A percentile compares a stretch with the other conserved stretches of the same genome.
Conservation (phyloP, 306 rosid genomes). For the Biancaea sappan region DNA sequence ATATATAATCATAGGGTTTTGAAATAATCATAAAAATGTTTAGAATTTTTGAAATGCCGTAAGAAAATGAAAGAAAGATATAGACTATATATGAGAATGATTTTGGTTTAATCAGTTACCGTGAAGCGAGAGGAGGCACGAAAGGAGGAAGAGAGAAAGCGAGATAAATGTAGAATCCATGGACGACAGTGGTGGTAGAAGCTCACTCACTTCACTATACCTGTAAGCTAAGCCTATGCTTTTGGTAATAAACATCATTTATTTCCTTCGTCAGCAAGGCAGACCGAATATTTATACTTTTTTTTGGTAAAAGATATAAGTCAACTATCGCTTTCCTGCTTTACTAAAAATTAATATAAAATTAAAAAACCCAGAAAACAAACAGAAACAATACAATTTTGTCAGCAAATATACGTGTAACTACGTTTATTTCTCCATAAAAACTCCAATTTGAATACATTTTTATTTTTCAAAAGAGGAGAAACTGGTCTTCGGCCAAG, state of each 20-base stretch:
- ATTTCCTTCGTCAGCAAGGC: too few species aligned
- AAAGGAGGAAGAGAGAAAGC: conserved; percentile 35
- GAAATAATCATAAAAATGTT: neutral
- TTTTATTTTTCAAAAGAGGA: too few species aligned
- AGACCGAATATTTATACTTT: neutral
- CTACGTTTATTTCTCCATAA: too few species aligned
- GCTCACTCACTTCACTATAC: neutral
- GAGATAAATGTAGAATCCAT: conserved; percentile 32
- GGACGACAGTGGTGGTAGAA: neutral
- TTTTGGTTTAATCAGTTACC: conserved; percentile 33
- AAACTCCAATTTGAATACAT: too few species aligned
- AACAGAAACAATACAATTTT: too few species aligned
- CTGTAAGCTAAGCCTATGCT: neutral
- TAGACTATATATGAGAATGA: neutral
- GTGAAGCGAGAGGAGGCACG: conserved; percentile 28
- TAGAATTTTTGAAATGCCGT: neutral
- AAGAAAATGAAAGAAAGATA: neutral
- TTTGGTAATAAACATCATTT: too few species aligned
- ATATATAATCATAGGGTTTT: neutral
- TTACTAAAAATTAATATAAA: too few species aligned
- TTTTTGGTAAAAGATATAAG: too few species aligned
- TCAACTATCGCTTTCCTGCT: too few species aligned
- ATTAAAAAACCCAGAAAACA: too few species aligned
- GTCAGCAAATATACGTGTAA: too few species aligned
- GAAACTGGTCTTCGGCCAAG: too few species aligned